These are phyloP conservation scores for Citrullus amarus DNA, from an alignment of 306 rosid species.

Conservation along the genomic window DNA sequence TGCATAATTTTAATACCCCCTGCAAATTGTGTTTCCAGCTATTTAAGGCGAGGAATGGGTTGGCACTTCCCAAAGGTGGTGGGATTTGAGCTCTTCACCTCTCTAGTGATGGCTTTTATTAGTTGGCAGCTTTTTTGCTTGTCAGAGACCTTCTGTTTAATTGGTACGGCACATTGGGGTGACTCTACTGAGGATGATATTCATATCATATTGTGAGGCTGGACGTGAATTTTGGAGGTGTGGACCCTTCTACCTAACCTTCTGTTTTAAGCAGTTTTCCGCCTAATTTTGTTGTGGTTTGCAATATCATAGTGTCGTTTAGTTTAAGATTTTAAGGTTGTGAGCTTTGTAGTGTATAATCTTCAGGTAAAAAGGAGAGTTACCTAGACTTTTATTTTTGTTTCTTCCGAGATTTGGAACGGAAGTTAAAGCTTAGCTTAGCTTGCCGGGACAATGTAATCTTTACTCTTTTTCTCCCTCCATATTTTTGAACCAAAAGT, in stretches of 20 bases:
- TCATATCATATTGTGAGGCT: not conserved
- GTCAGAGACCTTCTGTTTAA: conserved; percentile 81
- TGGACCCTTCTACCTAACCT: not conserved
- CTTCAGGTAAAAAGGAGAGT: not conserved
- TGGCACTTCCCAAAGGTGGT: conserved; percentile 91
- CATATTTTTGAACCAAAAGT: not conserved
- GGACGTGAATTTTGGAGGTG: not conserved
- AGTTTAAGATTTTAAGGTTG: not conserved
- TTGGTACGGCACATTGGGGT: not conserved
- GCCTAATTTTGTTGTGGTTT: not conserved
- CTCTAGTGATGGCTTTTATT: conserved; percentile 75
- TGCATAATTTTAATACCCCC: not conserved
- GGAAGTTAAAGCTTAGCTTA: not conserved
- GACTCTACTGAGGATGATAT: not conserved
- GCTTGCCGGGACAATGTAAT: not conserved
- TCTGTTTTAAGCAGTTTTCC: not conserved
- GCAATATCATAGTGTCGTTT: not conserved
- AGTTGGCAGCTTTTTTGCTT: conserved; percentile 90
- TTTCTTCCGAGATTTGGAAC: not conserved
- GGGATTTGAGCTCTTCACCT: conserved; percentile 78
- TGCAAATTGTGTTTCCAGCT: conserved; percentile 35
- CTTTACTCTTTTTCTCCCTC: not conserved
- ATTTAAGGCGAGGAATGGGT: conserved; percentile 79
- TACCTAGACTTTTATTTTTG: not conserved
- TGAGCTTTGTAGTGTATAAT: not conserved